phyloP scores from a whole-genome alignment of 176 grass and related monocot species.

The Themeda triandra region DNA sequence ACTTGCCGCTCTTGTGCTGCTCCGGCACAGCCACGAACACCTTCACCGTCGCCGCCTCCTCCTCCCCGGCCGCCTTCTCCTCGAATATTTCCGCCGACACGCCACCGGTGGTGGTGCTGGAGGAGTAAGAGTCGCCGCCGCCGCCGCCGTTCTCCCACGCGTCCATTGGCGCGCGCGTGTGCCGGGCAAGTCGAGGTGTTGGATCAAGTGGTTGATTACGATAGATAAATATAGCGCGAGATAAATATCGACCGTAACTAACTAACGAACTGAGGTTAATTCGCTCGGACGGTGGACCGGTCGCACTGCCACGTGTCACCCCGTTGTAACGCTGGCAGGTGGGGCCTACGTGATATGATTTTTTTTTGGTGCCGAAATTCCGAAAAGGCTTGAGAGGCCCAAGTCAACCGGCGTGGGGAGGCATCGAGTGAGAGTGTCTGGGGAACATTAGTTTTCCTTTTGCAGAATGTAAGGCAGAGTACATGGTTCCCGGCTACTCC shows the following conservation, averaged over 20 bases:
- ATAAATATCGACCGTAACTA: constrained; percentile 5
- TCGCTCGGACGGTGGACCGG: not conserved
- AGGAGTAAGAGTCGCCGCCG: not conserved
- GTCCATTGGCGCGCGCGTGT: constrained; percentile 20
- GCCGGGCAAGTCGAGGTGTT: not conserved
- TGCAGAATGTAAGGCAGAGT: no score
- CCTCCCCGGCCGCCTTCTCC: not conserved
- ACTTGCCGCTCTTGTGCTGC: constrained; percentile 50
- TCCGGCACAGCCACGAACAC: constrained; percentile 65
- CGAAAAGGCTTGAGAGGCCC: no score
- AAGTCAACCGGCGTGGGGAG: no score
- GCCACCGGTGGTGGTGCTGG: not conserved
- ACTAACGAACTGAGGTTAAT: not conserved
- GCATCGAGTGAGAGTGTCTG: no score
- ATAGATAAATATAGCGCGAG: not conserved
- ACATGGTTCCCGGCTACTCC: no score
- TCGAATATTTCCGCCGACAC: not conserved
- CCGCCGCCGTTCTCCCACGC: constrained; percentile 15
- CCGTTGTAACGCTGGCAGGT: not conserved
- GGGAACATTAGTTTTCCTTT: no score
- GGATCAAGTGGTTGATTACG: not conserved
- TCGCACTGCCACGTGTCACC: not conserved
- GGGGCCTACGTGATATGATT: not conserved
- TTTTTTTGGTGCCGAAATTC: not conserved
- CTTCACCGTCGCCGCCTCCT: not conserved